These are phyloP conservation scores for Phanerodontia chrysosporium DNA, from an alignment of 768 basidiomycete species.

Conservation along the genomic window DNA sequence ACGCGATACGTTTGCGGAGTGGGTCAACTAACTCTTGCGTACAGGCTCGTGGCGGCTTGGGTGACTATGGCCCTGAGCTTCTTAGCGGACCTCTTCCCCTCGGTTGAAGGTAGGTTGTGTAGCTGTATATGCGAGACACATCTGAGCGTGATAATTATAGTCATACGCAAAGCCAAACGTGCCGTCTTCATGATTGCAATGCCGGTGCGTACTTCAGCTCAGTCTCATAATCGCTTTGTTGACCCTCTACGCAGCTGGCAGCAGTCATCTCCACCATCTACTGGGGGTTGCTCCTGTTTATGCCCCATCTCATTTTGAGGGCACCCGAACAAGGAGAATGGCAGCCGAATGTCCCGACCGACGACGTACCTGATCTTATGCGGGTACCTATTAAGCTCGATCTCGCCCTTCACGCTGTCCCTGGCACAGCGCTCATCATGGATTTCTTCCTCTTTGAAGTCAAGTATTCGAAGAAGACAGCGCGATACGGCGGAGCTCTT, in stretches of 20 bases:
- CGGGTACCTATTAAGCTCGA: constrained; percentile 43
- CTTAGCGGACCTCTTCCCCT: constrained; percentile 37
- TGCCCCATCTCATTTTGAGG: constrained; percentile 54
- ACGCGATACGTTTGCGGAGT: background rate
- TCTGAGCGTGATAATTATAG: constrained; percentile 28
- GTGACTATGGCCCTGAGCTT: constrained; percentile 38
- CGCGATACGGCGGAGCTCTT: constrained; percentile 28
- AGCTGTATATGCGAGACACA: background rate
- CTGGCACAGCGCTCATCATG: constrained; percentile 49
- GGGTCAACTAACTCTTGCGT: background rate
- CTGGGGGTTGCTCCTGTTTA: constrained; percentile 56
- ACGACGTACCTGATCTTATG: constrained; percentile 16
- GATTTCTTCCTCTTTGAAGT: constrained; percentile 69
- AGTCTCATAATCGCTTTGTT: background rate
- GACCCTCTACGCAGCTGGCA: constrained; percentile 29
- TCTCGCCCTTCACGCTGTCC: constrained; percentile 58
- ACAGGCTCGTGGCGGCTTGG: constrained; percentile 35
- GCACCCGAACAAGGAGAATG: constrained; percentile 18
- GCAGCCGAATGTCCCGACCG: background rate
- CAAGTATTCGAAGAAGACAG: constrained; percentile 40
- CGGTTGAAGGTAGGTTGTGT: constrained; percentile 28
- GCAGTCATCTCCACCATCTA: constrained; percentile 57
- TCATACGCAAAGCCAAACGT: constrained; percentile 45
- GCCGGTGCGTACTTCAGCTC: constrained; percentile 42
- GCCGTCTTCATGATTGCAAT: constrained; percentile 58